Base-by-base conservation (phyloP, 768 basidiomycete species). In the Calocybe gangraenosa region DNA sequence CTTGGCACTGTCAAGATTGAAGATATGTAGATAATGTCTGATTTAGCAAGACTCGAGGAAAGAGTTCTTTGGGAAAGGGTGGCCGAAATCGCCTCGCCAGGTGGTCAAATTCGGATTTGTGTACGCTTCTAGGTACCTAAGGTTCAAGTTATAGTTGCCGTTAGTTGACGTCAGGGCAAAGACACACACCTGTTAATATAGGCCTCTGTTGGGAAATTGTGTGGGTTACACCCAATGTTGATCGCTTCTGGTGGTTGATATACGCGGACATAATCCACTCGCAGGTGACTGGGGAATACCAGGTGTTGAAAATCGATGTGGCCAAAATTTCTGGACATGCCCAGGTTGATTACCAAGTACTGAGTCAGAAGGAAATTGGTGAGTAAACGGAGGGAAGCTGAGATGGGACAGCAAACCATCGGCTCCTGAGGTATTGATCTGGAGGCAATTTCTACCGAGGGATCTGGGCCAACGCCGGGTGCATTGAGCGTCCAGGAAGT, bases 271-370 rank as follows among this genome's bases (percentile, higher is more conserved):
- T 69, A 71, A 48, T 73, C 72, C 34, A 74, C 58, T 41, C 65
- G 58, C 50, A 72, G 53, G 49, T 63, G 64, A 20, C 60, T 64
- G 18, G 92, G 89, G 64, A 87, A 89, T 11, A 67, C 68, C 22
- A 92, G 65, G 43, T 82, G 67, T 9, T 64, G 57, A 47, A 86
- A 76, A 63, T 93, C 82, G 46, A 91, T 75, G 1, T 63, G 47
- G 11, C 82, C 84, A 58, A 94, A 94, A 62, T 82, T 85, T 48
- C 69, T 65, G 7, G 88, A 91, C 66, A 93, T 79, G 47, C 89
- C 91, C 50, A 91, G 65, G 64, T 92, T 91, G 57, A 76, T 66
- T 54, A 93, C 79, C 53, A 94, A 62, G 58, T 90, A 88, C 87
- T 89, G n/a, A n/a, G n/a, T n/a, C n/a, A n/a, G n/a, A n/a, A n/a